A percentile compares a stretch with the other conserved stretches of the same genome.
phyloP scores from a whole-genome alignment of 176 grass and related monocot species.

The Triticum dicoccoides region DNA sequence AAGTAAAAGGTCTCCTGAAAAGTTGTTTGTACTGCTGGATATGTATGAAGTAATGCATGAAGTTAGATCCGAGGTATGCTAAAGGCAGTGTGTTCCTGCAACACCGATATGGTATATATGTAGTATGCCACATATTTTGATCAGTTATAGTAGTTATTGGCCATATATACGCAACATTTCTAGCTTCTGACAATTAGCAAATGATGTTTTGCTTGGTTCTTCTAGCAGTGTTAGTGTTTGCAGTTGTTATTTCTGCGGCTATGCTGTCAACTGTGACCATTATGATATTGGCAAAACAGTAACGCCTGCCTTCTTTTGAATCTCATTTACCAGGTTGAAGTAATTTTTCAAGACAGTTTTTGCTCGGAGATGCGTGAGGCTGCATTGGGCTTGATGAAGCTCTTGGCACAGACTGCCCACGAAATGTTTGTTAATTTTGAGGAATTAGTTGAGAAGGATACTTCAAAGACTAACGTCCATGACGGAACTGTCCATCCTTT shows the following conservation, averaged over 20 bases:
- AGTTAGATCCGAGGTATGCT: slow-evolving; percentile 77
- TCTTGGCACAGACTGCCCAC: slow-evolving; percentile 77
- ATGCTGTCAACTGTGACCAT: slow-evolving; percentile 6
- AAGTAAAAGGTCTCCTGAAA: slow-evolving; percentile 96
- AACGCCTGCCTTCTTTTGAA: slow-evolving; percentile 22
- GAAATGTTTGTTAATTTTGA: slow-evolving; percentile 91
- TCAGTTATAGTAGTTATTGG: background rate
- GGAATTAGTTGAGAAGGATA: slow-evolving; percentile 91
- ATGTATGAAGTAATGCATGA: slow-evolving; percentile 97
- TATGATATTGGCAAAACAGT: slow-evolving; percentile 2
- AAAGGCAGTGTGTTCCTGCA: background rate
- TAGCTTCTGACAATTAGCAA: background rate
- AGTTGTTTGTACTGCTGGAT: slow-evolving; percentile 85
- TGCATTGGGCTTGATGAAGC: slow-evolving; percentile 65
- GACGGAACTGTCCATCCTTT: slow-evolving; percentile 99
- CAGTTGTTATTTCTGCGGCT: slow-evolving; percentile 1
- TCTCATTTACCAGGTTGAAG: slow-evolving; percentile 53
- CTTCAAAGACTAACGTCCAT: slow-evolving; percentile 83
- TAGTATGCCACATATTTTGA: background rate
- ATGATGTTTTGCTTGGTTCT: slow-evolving; percentile 14
- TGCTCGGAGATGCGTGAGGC: slow-evolving; percentile 69
- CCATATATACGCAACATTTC: background rate
- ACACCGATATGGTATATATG: slow-evolving; percentile 8
- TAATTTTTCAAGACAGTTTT: slow-evolving; percentile 59
- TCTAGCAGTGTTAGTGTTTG: background rate